Evolutionary conservation across 257 asterid genomes (phyloP).

Genomic region (Henckelia pumila): DNA sequence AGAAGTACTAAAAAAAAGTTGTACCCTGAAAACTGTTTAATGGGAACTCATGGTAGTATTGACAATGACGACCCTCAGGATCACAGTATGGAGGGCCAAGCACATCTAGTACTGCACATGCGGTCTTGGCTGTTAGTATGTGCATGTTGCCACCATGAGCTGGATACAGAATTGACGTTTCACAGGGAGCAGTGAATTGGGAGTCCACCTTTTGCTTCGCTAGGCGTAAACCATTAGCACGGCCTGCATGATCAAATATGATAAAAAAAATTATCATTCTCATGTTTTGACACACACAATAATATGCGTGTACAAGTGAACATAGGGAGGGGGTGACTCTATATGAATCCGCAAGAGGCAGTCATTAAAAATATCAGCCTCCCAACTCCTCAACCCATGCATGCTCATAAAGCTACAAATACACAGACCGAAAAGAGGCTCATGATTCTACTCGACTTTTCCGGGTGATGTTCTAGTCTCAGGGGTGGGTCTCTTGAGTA

Average conservation of each 20-base stretch:
- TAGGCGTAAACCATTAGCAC: slow-evolving; percentile 38
- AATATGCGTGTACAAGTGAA: too few relatives aligned
- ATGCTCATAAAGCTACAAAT: too few relatives aligned
- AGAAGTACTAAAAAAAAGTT: neutral
- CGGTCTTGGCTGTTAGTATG: slow-evolving; percentile 70
- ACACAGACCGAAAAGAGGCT: too few relatives aligned
- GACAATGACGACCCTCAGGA: slow-evolving; percentile 86
- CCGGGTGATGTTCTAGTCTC: too few relatives aligned
- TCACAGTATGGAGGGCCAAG: slow-evolving; percentile 91
- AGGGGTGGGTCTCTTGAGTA: too few relatives aligned
- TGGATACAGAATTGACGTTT: slow-evolving; percentile 68
- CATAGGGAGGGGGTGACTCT: too few relatives aligned
- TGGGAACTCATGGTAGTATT: slow-evolving; percentile 64
- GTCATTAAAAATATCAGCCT: too few relatives aligned
- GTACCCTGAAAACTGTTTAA: slow-evolving; percentile 33
- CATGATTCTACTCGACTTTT: too few relatives aligned
- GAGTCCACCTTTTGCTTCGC: slow-evolving; percentile 68
- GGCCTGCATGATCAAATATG: slow-evolving; percentile 24
- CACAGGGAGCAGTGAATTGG: slow-evolving; percentile 62
- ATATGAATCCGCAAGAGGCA: too few relatives aligned
- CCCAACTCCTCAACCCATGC: too few relatives aligned
- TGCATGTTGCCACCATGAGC: slow-evolving; percentile 88
- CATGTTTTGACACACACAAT: too few relatives aligned
- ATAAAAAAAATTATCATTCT: neutral
- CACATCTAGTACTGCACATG: slow-evolving; percentile 87